Evolutionary conservation across 371 early-diverging fungal species (phyloP).

Genomic region (Mortierella sp.): DNA sequence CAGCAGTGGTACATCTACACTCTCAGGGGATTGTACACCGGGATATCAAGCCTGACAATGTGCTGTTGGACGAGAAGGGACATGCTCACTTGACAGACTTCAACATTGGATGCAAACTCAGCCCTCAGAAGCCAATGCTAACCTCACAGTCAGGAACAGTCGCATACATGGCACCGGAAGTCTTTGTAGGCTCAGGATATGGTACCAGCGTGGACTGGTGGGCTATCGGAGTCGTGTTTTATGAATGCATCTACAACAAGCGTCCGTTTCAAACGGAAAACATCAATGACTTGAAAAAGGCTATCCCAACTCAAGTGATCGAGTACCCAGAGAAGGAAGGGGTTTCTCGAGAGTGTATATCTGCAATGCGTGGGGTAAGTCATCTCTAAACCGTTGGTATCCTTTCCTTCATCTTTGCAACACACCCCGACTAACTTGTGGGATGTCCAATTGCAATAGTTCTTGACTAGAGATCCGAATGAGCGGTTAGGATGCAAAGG

Average conservation of each 20-base stretch:
- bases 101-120: constrained; percentile 77
- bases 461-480: constrained; percentile 37
- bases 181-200: constrained; percentile 79
- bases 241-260: constrained; percentile 71
- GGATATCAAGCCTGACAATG: constrained; percentile 88
- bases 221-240: constrained; percentile 90
- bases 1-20: constrained; percentile 83
- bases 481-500: constrained; percentile 37
- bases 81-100: constrained; percentile 89
- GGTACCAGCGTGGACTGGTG: constrained; percentile 89
- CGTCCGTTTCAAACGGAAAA: constrained; percentile 70
- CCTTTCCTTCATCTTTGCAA: not conserved
- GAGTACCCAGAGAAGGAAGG: constrained; percentile 66
- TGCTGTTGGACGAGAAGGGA: constrained; percentile 80
- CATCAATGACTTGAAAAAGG: constrained; percentile 63
- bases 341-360: constrained; percentile 67
- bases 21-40: constrained; percentile 82
- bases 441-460: constrained; percentile 10
- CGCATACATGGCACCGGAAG: constrained; percentile 90
- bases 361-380: constrained; percentile 73
- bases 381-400: not conserved
- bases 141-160: constrained; percentile 83
- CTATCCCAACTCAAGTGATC: constrained; percentile 64
- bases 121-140: constrained; percentile 61
- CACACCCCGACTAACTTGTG: not conserved